Base-by-base conservation (phyloP, 257 asterid genomes). In the Capsicum chinense region DNA sequence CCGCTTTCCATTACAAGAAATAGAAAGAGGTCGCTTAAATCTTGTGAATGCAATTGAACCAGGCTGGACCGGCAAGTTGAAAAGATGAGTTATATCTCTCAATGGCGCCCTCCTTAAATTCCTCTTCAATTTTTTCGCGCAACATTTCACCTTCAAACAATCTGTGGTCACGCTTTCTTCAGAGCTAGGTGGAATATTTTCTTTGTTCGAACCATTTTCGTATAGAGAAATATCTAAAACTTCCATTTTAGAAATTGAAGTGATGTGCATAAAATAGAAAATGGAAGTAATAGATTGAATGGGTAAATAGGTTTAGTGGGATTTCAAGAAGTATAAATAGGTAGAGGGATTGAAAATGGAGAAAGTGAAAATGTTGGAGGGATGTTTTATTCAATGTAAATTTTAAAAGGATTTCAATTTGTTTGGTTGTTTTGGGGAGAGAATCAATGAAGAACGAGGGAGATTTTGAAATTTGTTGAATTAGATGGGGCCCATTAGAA, bases 21-120 rank as follows among this genome's bases (percentile, higher is more conserved):
- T 56, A 74, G 85, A 48, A 56, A 83, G 52, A 5, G n/a, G 14
- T 35, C 42, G 39, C 17, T 33, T 63, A 3, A 47, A 63, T 7
- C 60, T 83, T 11, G 19, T 44, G 21, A 83, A 50, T 59, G 62
- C 74, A 14, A 48, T 78, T 9, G 88, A 67, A 81, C 21, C 17
- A 7, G 56, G 71, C 44, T 62, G 84, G 17, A 54, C 33, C 17
- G 39, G 54, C 17, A 6, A 47, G 19, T 66, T 13, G n/a, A 42
- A 66, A 0, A 89, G 82, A 78, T 86, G 76, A 19, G 95, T 92
- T 39, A 92, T 84, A 62, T 92, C 93, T 73, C 85, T 90, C 13
- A 92, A 56, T n/a, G 95, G 92, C 86, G 54, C 84, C 48, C 76
- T 87, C 47, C 91, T 86, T 14, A 39, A 15, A 21, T 56, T 84